Percentiles rank a stretch among this genome's conserved stretches.
Evolutionary conservation across 306 rosid species (phyloP).

Genomic region (Vicia sativa): DNA sequence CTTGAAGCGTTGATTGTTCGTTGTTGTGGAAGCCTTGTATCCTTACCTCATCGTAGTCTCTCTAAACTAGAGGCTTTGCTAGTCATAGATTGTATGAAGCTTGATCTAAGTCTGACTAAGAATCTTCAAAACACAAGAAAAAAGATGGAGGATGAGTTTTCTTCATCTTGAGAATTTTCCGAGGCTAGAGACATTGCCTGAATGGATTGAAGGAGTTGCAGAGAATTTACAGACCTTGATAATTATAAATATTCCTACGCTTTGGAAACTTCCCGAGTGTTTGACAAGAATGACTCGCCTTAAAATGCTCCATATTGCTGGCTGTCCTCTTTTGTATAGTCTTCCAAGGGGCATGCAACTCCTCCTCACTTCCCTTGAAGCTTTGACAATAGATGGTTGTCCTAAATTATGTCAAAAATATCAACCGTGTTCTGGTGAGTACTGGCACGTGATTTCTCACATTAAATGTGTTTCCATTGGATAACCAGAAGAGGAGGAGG

Average conservation of each 20-base stretch:
- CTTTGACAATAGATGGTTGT: neutral
- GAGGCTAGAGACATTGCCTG: neutral
- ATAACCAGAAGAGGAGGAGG: neutral
- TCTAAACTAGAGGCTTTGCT: neutral
- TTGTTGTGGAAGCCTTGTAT: neutral
- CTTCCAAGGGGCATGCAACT: neutral
- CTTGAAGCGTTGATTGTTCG: neutral
- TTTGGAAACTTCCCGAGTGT: neutral
- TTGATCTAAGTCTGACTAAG: neutral
- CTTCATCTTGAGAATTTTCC: constrained; percentile 12
- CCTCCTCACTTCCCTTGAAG: constrained; percentile 6
- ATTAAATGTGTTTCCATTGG: neutral
- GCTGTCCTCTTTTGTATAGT: neutral
- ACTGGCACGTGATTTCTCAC: too few species aligned
- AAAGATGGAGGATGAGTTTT: constrained; percentile 1
- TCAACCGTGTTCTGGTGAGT: too few species aligned
- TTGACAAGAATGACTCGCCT: constrained; percentile 5
- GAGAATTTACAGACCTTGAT: constrained; percentile 3
- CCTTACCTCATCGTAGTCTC: neutral
- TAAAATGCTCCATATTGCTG: neutral
- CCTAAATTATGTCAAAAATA: too few species aligned
- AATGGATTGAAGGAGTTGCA: constrained; percentile 13
- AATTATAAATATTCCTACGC: neutral
- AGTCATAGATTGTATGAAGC: neutral
- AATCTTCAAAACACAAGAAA: neutral